phyloP scores from a whole-genome alignment of 2,329 filamentous ascomycete genomes.

The Ilyonectria destructans region DNA sequence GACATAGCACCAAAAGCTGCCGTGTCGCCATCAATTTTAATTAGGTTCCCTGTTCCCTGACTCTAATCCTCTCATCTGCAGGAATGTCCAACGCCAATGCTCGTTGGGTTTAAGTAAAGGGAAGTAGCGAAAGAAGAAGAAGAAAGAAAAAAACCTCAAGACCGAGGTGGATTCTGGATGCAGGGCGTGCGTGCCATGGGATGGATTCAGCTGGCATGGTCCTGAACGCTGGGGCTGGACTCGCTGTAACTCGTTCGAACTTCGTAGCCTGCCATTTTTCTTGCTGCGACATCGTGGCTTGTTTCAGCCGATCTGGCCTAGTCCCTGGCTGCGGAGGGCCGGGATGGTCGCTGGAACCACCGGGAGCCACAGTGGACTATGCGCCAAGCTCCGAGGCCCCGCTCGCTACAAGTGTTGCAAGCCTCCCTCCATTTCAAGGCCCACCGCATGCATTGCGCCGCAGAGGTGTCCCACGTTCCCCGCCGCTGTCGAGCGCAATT shows the following conservation, averaged over 20 bases:
- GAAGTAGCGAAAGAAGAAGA: not conserved
- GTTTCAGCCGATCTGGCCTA: constrained; percentile 46
- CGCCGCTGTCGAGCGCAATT: not conserved
- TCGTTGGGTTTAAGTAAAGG: constrained; percentile 23
- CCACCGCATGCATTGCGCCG: not conserved
- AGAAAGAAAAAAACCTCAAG: not conserved
- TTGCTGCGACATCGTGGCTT: constrained; percentile 37
- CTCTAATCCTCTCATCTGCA: constrained; percentile 5
- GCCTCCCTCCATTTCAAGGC: not conserved
- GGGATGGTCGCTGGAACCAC: constrained; percentile 34
- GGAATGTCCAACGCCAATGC: constrained; percentile 5
- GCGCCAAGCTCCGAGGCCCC: constrained; percentile 30
- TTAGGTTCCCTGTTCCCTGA: not conserved
- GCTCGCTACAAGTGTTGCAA: constrained; percentile 8
- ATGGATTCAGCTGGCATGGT: constrained; percentile 42
- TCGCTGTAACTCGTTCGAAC: constrained; percentile 11
- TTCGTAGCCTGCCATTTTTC: not conserved
- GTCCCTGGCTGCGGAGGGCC: constrained; percentile 41
- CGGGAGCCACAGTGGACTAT: constrained; percentile 45
- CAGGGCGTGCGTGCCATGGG: constrained; percentile 30
- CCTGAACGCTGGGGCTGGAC: constrained; percentile 25
- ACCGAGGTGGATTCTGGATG: constrained; percentile 6
- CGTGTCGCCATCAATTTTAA: constrained; percentile 1
- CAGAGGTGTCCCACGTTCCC: not conserved
- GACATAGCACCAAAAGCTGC: not conserved